Conservation (phyloP, 768 basidiomycete species). For the Boletus insuetus region DNA sequence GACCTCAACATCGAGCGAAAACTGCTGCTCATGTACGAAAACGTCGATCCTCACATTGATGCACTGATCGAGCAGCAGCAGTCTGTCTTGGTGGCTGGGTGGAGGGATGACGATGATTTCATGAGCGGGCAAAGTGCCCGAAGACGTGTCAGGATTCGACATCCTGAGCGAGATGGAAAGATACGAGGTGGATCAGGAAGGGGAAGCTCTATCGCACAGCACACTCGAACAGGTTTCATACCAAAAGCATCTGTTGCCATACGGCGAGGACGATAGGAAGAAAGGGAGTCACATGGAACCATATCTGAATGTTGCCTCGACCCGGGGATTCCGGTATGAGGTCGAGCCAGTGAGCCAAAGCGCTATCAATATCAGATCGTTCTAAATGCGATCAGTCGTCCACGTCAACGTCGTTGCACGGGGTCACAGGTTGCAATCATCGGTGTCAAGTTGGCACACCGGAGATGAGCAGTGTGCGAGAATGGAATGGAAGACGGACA, state of each 20-base stretch:
- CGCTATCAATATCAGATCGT: constrained; percentile 9
- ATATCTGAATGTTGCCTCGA: constrained; percentile 11
- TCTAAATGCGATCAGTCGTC: constrained; percentile 1
- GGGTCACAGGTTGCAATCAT: neutral
- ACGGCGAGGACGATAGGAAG: neutral
- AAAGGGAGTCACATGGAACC: constrained; percentile 14
- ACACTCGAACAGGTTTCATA: constrained; percentile 14
- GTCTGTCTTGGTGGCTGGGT: constrained; percentile 35
- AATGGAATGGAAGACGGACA: neutral
- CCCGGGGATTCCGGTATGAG: constrained; percentile 11
- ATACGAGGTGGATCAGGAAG: neutral
- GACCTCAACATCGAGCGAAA: constrained; percentile 70
- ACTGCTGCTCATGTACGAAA: constrained; percentile 54
- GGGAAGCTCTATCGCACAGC: constrained; percentile 14
- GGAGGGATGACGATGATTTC: constrained; percentile 54
- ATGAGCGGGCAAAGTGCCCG: constrained; percentile 38
- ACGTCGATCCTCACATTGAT: constrained; percentile 52
- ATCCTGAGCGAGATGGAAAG: constrained; percentile 9
- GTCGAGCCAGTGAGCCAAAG: constrained; percentile 2
- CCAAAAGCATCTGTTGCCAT: neutral
- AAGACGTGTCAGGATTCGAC: constrained; percentile 12
- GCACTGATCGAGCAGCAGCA: constrained; percentile 61
- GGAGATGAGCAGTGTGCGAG: constrained; percentile 1
- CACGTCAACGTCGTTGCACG: neutral
- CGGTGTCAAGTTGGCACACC: constrained; percentile 8